A percentile compares a stretch with the other conserved stretches of the same genome.
Evolutionary conservation across 306 rosid species (phyloP).

Genomic region (Crotalaria pallida): DNA sequence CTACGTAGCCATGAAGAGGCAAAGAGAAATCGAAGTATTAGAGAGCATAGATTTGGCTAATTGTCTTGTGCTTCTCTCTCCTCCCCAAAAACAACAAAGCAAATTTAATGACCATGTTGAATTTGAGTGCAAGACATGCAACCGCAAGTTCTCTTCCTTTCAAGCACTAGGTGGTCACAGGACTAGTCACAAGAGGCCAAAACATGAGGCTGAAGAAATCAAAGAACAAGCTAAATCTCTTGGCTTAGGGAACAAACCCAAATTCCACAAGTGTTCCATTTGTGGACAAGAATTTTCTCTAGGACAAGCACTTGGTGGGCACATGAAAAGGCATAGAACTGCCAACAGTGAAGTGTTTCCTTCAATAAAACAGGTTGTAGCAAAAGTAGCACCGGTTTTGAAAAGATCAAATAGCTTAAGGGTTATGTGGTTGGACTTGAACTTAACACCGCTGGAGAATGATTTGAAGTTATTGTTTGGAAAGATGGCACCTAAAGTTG

Average conservation of each 20-base stretch:
- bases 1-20: slow-evolving; percentile 40
- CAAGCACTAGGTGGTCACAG: slow-evolving; percentile 91
- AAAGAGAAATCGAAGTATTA: slow-evolving; percentile 10
- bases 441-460: slow-evolving; percentile 79
- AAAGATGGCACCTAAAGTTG: slow-evolving; percentile 38
- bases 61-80: slow-evolving; percentile 38
- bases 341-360: slow-evolving; percentile 3
- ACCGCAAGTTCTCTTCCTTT: slow-evolving; percentile 65
- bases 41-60: slow-evolving; percentile 34
- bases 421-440: slow-evolving; percentile 55
- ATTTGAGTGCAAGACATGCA: slow-evolving; percentile 79
- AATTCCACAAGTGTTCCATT: slow-evolving; percentile 50
- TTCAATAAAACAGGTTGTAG: background rate
- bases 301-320: slow-evolving; percentile 92
- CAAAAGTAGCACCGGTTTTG: slow-evolving; percentile 30
- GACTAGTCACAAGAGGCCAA: slow-evolving; percentile 61
- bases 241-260: slow-evolving; percentile 20
- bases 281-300: slow-evolving; percentile 57
- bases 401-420: slow-evolving; percentile 37
- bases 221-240: background rate
- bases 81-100: background rate
- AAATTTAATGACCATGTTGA: background rate
- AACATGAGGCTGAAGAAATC: background rate
- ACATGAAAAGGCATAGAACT: slow-evolving; percentile 67
- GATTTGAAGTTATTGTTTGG: slow-evolving; percentile 65